Conservation (phyloP, 2,329 filamentous ascomycete species). For the Microsporum canis region DNA sequence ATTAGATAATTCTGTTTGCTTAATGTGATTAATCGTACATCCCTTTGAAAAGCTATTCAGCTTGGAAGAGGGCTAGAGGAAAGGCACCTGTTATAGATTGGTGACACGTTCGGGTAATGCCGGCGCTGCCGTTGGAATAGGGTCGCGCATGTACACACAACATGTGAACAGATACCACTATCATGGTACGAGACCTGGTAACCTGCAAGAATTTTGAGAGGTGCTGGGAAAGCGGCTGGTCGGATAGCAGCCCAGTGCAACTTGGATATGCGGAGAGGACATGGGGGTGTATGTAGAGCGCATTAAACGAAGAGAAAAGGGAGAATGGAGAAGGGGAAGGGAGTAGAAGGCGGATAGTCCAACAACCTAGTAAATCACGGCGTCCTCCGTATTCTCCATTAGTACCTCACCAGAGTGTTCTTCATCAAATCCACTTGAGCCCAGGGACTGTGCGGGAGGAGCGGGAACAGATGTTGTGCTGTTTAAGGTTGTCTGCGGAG, state of each 20-base stretch:
- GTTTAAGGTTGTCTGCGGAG: neutral
- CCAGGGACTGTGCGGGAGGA: conserved; percentile 20
- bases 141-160: neutral
- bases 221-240: neutral
- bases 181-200: neutral
- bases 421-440: conserved; percentile 40
- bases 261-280: neutral
- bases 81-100: neutral
- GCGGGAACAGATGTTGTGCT: neutral
- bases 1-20: neutral
- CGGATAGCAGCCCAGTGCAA: neutral
- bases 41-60: neutral
- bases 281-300: neutral
- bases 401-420: conserved; percentile 67
- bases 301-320: neutral
- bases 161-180: neutral
- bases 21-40: neutral
- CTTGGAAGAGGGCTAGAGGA: neutral
- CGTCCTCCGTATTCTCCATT: conserved; percentile 77
- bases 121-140: neutral
- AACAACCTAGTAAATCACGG: conserved; percentile 62
- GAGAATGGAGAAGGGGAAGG: neutral
- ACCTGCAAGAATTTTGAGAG: neutral
- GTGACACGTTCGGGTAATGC: neutral
- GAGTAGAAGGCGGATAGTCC: neutral